phyloP scores from a whole-genome alignment of 225 moss, liverwort and hornwort genomes.

The Rhytidiadelphus loreus region DNA sequence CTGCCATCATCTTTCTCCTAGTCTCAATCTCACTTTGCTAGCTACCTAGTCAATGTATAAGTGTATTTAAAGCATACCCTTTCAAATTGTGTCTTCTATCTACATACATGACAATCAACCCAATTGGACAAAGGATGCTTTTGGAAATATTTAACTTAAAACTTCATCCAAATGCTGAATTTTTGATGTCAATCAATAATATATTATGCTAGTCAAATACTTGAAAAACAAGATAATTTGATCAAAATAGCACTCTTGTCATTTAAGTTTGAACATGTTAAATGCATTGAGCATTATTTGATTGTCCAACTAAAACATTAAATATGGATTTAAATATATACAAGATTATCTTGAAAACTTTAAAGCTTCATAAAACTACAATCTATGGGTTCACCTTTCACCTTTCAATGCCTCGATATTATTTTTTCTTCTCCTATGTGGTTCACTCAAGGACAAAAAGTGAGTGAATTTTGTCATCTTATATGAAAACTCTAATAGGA shows the following conservation, averaged over 20 bases:
- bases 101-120: background rate
- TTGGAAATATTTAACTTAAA: background rate
- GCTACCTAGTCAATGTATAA: background rate
- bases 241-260: background rate
- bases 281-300: too few relatives aligned
- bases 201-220: background rate
- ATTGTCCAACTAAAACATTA: background rate
- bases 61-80: accelerated
- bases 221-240: background rate
- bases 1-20: background rate
- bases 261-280: accelerated
- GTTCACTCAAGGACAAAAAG: background rate
- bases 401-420: background rate
- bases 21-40: background rate
- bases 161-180: background rate
- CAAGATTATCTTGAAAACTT: background rate
- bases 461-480: background rate
- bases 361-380: background rate
- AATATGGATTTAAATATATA: background rate
- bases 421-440: background rate
- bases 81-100: background rate
- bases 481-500: background rate
- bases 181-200: background rate
- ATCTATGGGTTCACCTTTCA: background rate
- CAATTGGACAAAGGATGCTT: background rate